Base-by-base conservation (phyloP, 345 rosid species). In the Boechera retrofracta region DNA sequence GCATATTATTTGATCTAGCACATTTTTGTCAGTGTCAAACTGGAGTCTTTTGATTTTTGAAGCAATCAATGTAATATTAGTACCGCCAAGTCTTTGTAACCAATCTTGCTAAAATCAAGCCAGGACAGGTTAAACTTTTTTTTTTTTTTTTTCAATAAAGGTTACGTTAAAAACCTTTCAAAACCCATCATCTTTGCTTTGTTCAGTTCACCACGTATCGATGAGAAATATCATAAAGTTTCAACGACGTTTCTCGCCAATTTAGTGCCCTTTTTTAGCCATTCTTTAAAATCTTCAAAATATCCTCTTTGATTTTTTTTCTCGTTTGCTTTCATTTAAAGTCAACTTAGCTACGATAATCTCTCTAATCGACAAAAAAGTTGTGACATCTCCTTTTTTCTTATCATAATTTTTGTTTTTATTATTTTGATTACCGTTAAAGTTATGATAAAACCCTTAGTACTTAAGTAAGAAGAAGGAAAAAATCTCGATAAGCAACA, bases 321-420 rank as follows among this genome's bases (percentile, higher is more conserved):
- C 11, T 32, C 42, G 42, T 9, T 62, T 70, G 71, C 64, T 70
- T 77, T 24, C n/a, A 4, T 35, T 53, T 77, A 35, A 70, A 70
- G 80, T 69, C 71, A 70, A 63, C 71, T 36, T 63, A 33, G 42
- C 58, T 31, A 36, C 52, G 35, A 47, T 63, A 62, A 69, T 41
- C 32, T 44, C 58, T 47, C 65, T 48, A 70, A 32, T 55, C 35
- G 71, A 71, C 76, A 77, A 9, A 77, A 77, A 71, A 71, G 61
- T 64, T 64, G 38, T 12, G 44, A 35, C 51, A 10, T 60, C 33
- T 44, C 58, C 57, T 15, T 15, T 68, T 53, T 42, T 67, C 16
- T 59, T 32, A 41, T 52, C 48, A 76, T 61, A 69, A 69, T 15
- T 49, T 13, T 59, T 76, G 41, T 26, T 15, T 52, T 76, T 18